Percentiles rank a stretch among this genome's conserved stretches.
Evolutionary conservation across 352 stramenopile genomes (phyloP).

Genomic region (Phytophthora idaei): DNA sequence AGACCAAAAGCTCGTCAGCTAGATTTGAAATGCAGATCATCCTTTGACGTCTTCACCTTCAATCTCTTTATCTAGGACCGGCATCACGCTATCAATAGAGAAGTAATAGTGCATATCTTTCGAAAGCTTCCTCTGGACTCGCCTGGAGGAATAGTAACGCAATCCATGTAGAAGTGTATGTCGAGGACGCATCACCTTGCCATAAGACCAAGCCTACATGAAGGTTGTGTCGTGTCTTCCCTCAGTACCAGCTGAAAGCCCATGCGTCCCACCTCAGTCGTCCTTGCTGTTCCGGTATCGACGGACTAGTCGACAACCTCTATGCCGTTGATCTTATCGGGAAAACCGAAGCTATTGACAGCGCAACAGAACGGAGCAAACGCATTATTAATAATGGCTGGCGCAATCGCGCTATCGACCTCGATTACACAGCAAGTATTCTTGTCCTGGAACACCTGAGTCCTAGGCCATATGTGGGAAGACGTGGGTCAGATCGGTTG

Average conservation of each 20-base stretch:
- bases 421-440: neutral
- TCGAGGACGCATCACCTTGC: neutral
- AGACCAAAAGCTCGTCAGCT: too few species aligned
- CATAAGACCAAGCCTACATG: neutral
- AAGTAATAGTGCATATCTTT: neutral
- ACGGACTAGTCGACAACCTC: conserved; percentile 1
- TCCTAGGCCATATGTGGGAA: conserved; percentile 17
- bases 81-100: neutral
- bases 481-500: conserved; percentile 14
- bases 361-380: neutral
- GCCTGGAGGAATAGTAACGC: too few species aligned
- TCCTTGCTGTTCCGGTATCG: too few species aligned
- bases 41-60: neutral
- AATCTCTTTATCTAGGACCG: neutral
- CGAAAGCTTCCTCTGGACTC: neutral
- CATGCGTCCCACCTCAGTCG: neutral
- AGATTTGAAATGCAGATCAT: neutral
- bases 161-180: neutral
- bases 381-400: too few species aligned
- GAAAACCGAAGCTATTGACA: neutral
- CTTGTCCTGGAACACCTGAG: conserved; percentile 11
- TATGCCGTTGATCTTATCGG: conserved; percentile 26
- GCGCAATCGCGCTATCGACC: neutral
- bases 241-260: too few species aligned
- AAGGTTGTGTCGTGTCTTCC: too few species aligned